A percentile compares a stretch with the other conserved stretches of the same genome.
These are phyloP conservation scores for Pyronema omphalodes DNA, from an alignment of 495 filamentous ascomycete genomes.

Conservation along the genomic window DNA sequence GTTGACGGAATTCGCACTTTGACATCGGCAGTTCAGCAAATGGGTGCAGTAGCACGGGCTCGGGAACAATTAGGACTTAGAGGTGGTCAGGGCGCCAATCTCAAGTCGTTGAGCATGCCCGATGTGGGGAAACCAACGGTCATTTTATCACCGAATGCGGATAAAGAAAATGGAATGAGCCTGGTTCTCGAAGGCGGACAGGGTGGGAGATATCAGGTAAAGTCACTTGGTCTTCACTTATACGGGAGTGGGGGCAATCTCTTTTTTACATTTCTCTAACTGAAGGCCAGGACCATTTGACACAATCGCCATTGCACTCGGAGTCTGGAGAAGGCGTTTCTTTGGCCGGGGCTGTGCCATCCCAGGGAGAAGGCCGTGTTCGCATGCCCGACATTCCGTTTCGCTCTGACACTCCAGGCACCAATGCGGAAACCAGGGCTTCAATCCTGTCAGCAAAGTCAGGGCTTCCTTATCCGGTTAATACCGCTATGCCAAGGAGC, in stretches of 20 bases:
- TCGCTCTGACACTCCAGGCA: slow-evolving; percentile 17
- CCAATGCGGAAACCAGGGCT: slow-evolving; percentile 42
- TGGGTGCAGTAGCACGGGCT: too few relatives aligned
- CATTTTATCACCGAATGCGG: slow-evolving; percentile 41
- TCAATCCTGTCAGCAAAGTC: slow-evolving; percentile 76
- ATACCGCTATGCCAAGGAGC: slow-evolving; percentile 16
- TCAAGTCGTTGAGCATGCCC: slow-evolving; percentile 40
- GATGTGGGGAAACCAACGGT: slow-evolving; percentile 49
- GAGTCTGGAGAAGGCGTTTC: slow-evolving; percentile 23
- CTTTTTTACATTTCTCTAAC: too few relatives aligned
- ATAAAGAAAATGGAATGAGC: slow-evolving; percentile 32
- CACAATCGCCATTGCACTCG: slow-evolving; percentile 18
- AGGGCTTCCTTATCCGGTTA: slow-evolving; percentile 41
- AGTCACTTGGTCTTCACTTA: too few relatives aligned
- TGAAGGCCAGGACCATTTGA: slow-evolving; percentile 13
- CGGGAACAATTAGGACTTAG: too few relatives aligned
- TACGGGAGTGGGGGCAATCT: too few relatives aligned
- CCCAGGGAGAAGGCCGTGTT: slow-evolving; percentile 7
- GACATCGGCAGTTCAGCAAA: too few relatives aligned
- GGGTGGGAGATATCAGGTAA: too few relatives aligned
- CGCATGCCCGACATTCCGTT: slow-evolving; percentile 20
- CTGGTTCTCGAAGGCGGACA: slow-evolving; percentile 32
- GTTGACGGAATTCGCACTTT: too few relatives aligned
- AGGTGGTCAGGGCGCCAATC: too few relatives aligned
- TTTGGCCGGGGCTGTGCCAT: slow-evolving; percentile 14